Evolutionary conservation across 2,329 filamentous ascomycete species (phyloP).

Genomic region (Colletotrichum lini): DNA sequence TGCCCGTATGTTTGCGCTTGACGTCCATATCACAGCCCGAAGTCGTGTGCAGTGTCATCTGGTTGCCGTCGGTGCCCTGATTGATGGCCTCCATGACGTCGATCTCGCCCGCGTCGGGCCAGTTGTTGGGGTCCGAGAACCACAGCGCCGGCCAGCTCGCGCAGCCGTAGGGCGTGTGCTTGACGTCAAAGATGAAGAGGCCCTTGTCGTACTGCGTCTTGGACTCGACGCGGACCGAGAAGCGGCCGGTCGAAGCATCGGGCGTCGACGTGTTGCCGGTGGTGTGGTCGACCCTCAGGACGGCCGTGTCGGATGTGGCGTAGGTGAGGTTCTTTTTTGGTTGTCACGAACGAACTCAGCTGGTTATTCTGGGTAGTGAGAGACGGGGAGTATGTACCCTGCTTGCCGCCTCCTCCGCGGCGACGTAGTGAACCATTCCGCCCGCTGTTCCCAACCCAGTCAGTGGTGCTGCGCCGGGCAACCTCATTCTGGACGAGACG

Average conservation of each 20-base stretch:
- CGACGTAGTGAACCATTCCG: constrained; percentile 70
- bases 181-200: constrained; percentile 78
- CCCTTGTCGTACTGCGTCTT: constrained; percentile 72
- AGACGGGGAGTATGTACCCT: constrained; percentile 53
- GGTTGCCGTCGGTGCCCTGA: constrained; percentile 67
- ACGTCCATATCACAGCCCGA: constrained; percentile 66
- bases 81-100: constrained; percentile 74
- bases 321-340: constrained; percentile 72
- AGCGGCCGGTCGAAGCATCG: constrained; percentile 71
- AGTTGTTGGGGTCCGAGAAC: constrained; percentile 72
- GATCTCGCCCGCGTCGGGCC: constrained; percentile 76
- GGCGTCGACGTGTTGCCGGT: constrained; percentile 63
- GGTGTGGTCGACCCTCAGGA: constrained; percentile 73
- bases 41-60: constrained; percentile 73
- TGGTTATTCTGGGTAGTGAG: constrained; percentile 22
- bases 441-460: constrained; percentile 48
- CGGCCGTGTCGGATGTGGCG: constrained; percentile 63
- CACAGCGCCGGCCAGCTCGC: constrained; percentile 77
- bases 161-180: constrained; percentile 75
- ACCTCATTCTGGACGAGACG: constrained; percentile 39
- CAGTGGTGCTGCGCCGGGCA: constrained; percentile 25
- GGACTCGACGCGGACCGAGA: constrained; percentile 75
- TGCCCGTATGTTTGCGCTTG: constrained; percentile 68
- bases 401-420: constrained; percentile 55
- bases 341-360: constrained; percentile 12